Conservation (phyloP, 1,284 basidiomycete species). For the Puccinia sorghi region DNA sequence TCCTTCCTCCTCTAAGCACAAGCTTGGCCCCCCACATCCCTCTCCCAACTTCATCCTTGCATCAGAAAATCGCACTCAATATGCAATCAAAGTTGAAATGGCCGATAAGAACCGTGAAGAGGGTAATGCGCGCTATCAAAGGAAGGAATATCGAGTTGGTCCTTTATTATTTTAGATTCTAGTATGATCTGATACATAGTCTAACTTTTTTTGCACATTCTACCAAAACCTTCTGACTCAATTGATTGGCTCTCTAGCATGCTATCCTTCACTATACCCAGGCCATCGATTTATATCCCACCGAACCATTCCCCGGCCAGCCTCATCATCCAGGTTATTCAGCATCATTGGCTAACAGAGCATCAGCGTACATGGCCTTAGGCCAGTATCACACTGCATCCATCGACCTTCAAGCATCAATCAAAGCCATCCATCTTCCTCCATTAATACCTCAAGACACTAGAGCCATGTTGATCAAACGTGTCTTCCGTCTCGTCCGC, state of each 20-base stretch:
- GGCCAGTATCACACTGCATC: neutral
- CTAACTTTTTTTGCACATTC: neutral
- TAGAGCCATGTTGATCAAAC: conserved; percentile 15
- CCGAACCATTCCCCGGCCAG: neutral
- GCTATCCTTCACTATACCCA: neutral
- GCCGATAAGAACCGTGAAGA: conserved; percentile 12
- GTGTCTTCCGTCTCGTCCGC: conserved; percentile 6
- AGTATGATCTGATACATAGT: too few relatives aligned
- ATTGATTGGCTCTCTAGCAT: neutral
- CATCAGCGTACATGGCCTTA: conserved; percentile 29
- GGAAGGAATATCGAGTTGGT: conserved; percentile 13
- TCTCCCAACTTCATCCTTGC: conserved; percentile 11
- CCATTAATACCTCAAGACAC: neutral
- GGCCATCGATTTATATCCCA: conserved; percentile 17
- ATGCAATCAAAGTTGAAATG: conserved; percentile 6
- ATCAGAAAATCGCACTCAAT: neutral
- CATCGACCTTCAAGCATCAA: neutral
- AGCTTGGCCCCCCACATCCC: neutral
- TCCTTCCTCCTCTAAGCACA: neutral
- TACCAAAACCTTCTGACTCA: neutral
- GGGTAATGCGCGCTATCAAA: conserved; percentile 4
- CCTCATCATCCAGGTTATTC: conserved; percentile 12
- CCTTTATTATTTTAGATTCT: neutral
- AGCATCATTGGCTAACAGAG: conserved; percentile 26
- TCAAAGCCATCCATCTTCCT: conserved; percentile 11